phyloP scores from a whole-genome alignment of 352 stramenopile species.

The Aphanomyces astaci region DNA sequence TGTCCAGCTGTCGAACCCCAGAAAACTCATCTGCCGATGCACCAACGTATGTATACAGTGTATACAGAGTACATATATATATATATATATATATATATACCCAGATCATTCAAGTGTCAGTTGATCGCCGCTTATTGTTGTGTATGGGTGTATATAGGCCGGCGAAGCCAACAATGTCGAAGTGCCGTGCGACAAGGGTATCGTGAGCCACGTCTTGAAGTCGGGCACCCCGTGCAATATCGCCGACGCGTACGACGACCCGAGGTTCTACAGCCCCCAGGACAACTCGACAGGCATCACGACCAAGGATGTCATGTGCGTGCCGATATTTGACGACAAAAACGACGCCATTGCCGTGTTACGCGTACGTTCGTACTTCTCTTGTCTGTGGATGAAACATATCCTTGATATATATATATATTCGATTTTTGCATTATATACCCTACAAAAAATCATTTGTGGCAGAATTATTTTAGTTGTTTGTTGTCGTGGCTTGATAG shows the following conservation, averaged over 20 bases:
- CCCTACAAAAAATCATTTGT: no score
- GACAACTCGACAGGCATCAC: constrained; percentile 54
- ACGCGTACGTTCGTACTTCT: not conserved
- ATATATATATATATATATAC: no score
- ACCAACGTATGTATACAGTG: constrained; percentile 29
- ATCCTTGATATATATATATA: no score
- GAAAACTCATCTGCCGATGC: constrained; percentile 9
- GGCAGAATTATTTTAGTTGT: no score
- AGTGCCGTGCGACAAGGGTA: constrained; percentile 62
- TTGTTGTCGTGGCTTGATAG: no score
- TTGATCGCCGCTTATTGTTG: no score
- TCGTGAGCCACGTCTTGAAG: constrained; percentile 42
- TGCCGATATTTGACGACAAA: constrained; percentile 55
- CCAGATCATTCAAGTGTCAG: no score
- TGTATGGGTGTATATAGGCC: constrained; percentile 30
- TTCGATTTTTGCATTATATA: no score
- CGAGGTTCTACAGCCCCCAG: constrained; percentile 65
- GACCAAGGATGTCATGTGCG: constrained; percentile 53
- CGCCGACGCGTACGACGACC: constrained; percentile 55
- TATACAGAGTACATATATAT: no score
- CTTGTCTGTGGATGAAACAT: no score
- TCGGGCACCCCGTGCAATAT: constrained; percentile 58
- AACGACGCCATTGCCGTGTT: constrained; percentile 55
- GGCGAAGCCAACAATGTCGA: constrained; percentile 46
- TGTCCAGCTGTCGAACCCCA: constrained; percentile 34